These are phyloP conservation scores for Vanilla planifolia DNA, from an alignment of 106 monocot genomes.

Conservation along the genomic window DNA sequence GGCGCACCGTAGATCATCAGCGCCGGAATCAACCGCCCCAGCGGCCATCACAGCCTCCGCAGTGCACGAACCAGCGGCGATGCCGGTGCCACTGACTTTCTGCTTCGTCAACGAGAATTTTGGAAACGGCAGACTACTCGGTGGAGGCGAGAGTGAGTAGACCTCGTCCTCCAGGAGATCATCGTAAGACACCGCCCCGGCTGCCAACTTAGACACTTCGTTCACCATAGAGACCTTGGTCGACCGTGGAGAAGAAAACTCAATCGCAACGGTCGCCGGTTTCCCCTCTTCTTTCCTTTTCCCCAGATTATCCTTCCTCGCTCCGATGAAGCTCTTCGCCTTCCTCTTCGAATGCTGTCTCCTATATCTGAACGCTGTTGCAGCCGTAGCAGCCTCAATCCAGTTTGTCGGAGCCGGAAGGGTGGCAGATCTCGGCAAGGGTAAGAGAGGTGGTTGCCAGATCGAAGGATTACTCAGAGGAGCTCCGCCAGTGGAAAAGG, in stretches of 20 bases:
- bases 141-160: background rate
- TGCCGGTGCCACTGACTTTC: background rate
- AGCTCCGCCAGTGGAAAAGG: too few relatives aligned
- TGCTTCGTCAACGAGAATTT: constrained; percentile 3
- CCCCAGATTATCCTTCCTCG: background rate
- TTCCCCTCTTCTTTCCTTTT: constrained; percentile 5
- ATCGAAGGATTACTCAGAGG: background rate
- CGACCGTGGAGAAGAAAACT: background rate
- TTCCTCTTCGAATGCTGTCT: background rate
- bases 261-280: background rate
- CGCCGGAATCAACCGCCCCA: background rate
- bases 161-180: background rate
- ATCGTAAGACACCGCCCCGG: background rate
- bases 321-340: background rate
- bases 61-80: background rate
- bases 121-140: constrained; percentile 7
- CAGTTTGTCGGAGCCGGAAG: background rate
- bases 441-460: background rate
- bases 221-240: background rate
- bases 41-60: background rate
- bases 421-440: constrained; percentile 3
- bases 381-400: background rate
- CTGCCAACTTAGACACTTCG: background rate
- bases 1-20: background rate
- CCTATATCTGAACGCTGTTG: background rate